Evolutionary conservation across 805 yeast species (phyloP), one percentile per base, ranked within the genome.

Genomic region (Cyberlindnera samutprakarnensis): DNA sequence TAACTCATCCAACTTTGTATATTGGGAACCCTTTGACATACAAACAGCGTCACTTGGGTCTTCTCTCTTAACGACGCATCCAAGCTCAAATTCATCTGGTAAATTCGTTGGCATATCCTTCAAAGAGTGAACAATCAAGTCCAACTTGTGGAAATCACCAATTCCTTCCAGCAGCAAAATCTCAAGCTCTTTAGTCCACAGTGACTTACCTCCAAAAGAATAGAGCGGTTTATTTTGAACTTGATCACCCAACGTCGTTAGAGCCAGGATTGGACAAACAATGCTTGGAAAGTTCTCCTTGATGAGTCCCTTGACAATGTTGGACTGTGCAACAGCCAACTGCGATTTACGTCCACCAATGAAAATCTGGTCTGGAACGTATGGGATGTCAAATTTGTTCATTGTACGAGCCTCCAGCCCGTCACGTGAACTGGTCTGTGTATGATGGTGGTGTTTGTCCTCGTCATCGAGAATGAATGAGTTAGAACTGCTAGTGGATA

Each of bases 151-250:
- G 44, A 66, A 76, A 14, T 61, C 66, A 18, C 80, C 88, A 17
- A 75, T 67, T 28, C 70, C 64, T 40, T 70, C 70, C 42, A 81
- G 68, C 24, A 90, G 62, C 30, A 87, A 61, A 16, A 77, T 78
- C 59, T 92, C 98, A 36, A 92, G 66, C 58, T 92, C 98, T 52
- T 84, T 83, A 3, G 98, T 92, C 98, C 98, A 92, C 16, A 92
- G 57, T 0, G 96, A 76, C 56, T 92, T 92, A 17, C 98, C 98
- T 26, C 96, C 97, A 59, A 92, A 92, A 4, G 95, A 74, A 57
- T 90, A 92, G 30, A 92, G 65, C 7, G 98, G 96, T 53, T 75
- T 78, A 51, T 69, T 72, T 52, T 77, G 92, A 19, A 82, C 78
- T 51, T 84, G 81, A 62, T 92, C 98, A 17, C 97, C 98, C 22